Base-by-base conservation (phyloP, 352 stramenopile species). In the Phytophthora boehmeriae region DNA sequence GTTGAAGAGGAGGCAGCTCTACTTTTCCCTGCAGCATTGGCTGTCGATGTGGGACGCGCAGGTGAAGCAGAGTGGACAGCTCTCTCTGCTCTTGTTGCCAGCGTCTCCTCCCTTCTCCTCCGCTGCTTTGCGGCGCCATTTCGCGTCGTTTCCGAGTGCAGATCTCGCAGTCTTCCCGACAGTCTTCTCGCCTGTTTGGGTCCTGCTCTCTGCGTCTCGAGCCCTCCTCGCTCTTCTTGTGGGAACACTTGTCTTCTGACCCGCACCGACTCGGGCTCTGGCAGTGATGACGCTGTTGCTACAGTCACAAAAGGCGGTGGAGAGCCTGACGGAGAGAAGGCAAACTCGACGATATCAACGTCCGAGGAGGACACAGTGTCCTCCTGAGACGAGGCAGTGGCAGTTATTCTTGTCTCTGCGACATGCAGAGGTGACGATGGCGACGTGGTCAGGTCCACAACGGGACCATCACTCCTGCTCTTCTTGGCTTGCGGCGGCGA, bases 401-500 rank as follows among this genome's bases (percentile, higher is more conserved):
- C 0, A 56, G 17, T 9, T 59, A 20, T 5, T 53, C 3, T 67
- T 17, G 17, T 60, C 32, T 13, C 9, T 43, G 35, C 13, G 16
- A 46, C 9, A 8, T 14, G 28, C 53, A 3, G 20, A 13, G 46
- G 39, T 44, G 49, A 65, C n/a, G 63, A 57, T 2, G 59, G 61
- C 16, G 66, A 68, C 19, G 48, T 76, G 43, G 76, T 78, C 53
- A 90, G 52, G 50, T 87, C 70, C 5, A 90, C 80, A 36, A 86
- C 44, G 13, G 16, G 55, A 55, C 36, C 39, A 48, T 60, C 39
- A 51, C 44, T 68, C 45, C 14, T 58, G 56, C 6, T 53, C 57
- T 38, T 59, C 48, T 16, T 57, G 44, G 34, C 14, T n/a, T 55
- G 59, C 8, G 75, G 73, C 13, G 75, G 75, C 14, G 75, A 77